phyloP scores from a whole-genome alignment of 2,329 filamentous ascomycete species.

The Amesomyces nigricolor region DNA sequence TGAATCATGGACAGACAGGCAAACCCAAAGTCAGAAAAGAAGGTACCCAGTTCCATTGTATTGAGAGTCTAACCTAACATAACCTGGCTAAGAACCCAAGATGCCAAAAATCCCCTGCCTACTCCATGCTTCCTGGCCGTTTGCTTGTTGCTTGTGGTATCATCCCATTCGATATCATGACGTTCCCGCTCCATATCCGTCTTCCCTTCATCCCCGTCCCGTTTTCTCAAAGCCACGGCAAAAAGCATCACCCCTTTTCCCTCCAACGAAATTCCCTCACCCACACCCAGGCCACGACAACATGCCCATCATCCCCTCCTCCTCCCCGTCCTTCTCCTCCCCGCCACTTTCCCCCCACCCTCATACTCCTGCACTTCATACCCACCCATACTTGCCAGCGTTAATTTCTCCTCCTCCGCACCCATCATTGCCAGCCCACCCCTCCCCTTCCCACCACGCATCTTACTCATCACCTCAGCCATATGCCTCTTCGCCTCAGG shows the following conservation, averaged over 20 bases:
- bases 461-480: constrained; percentile 41
- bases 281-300: too few relatives aligned
- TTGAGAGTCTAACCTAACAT: constrained; percentile 5
- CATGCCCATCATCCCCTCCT: not conserved
- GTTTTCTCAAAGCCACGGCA: too few relatives aligned
- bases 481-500: constrained; percentile 42
- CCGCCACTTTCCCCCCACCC: not conserved
- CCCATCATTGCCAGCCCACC: not conserved
- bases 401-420: constrained; percentile 13
- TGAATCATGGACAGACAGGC: too few relatives aligned
- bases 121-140: not conserved
- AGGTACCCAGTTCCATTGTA: constrained; percentile 11
- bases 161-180: not conserved
- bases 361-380: constrained; percentile 5
- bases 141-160: not conserved
- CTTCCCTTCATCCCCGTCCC: not conserved
- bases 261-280: too few relatives aligned
- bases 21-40: not conserved
- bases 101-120: not conserved
- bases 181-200: not conserved
- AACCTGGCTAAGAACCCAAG: not conserved
- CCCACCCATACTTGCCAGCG: constrained; percentile 16
- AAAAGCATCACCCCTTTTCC: too few relatives aligned
- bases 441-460: constrained; percentile 28
- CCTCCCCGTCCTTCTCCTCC: constrained; percentile 12